phyloP scores from a whole-genome alignment of 2,329 filamentous ascomycete species.

The Xylaria sp. region DNA sequence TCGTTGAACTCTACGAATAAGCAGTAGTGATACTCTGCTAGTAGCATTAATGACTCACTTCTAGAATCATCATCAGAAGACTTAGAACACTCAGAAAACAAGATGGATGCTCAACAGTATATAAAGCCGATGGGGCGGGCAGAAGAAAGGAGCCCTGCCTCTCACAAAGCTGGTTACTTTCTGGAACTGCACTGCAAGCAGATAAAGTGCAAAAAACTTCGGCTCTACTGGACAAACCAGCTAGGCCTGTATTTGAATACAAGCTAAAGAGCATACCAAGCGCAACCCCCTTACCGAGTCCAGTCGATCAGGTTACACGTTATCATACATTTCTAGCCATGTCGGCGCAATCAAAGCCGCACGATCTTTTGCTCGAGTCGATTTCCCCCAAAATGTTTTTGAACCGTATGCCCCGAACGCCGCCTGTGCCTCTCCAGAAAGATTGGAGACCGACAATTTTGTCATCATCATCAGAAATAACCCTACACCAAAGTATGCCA shows the following conservation, averaged over 20 bases:
- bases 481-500: background rate
- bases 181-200: background rate
- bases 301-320: slow-evolving; percentile 24
- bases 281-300: background rate
- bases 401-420: slow-evolving; percentile 14
- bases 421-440: slow-evolving; percentile 6
- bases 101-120: background rate
- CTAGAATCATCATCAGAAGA: background rate
- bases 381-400: slow-evolving; percentile 15
- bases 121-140: background rate
- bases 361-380: background rate
- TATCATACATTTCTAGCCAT: slow-evolving; percentile 28
- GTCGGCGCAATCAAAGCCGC: background rate
- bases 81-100: background rate
- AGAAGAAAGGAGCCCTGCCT: background rate
- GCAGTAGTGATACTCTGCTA: background rate
- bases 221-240: too few species aligned
- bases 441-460: slow-evolving; percentile 1
- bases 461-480: background rate
- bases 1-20: background rate
- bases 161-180: background rate
- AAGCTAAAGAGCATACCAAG: too few species aligned
- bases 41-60: too few species aligned
- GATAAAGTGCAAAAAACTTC: background rate
- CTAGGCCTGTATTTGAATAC: too few species aligned